A percentile compares a stretch with the other conserved stretches of the same genome.
phyloP scores from a whole-genome alignment of 306 rosid genomes.

The Nissolia schottii region DNA sequence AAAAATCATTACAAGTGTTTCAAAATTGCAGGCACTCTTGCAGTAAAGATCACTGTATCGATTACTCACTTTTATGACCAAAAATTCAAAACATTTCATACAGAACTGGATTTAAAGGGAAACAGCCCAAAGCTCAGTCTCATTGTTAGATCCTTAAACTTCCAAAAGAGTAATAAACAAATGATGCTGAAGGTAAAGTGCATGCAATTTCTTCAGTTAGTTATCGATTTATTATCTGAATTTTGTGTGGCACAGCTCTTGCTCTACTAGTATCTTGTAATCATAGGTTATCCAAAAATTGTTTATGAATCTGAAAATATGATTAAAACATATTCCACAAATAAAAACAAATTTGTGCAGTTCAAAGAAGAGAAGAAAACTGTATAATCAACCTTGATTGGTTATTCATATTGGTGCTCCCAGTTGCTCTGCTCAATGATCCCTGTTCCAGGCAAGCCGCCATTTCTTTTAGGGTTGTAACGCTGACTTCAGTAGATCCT shows the following conservation, averaged over 20 bases:
- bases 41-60: neutral
- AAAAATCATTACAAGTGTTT: neutral
- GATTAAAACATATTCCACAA: neutral
- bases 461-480: conserved; percentile 81
- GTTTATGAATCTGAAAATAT: conserved; percentile 3
- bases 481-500: conserved; percentile 95
- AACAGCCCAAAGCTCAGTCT: neutral
- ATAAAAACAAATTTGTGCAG: neutral
- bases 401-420: conserved; percentile 99
- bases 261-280: neutral
- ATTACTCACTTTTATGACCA: neutral
- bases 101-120: neutral
- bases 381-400: conserved; percentile 75
- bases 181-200: neutral
- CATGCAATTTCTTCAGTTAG: neutral
- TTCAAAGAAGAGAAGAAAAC: conserved; percentile 28
- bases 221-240: conserved; percentile 6
- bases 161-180: neutral
- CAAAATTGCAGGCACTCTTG: neutral
- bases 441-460: conserved; percentile 98
- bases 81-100: conserved; percentile 9
- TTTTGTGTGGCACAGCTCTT: neutral
- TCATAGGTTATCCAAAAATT: neutral
- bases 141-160: conserved; percentile 13
- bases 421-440: conserved; percentile 92